Evolutionary conservation across 768 basidiomycete species (phyloP), one percentile per base, ranked within the genome.

Genomic region (Gautieria morchelliformis): DNA sequence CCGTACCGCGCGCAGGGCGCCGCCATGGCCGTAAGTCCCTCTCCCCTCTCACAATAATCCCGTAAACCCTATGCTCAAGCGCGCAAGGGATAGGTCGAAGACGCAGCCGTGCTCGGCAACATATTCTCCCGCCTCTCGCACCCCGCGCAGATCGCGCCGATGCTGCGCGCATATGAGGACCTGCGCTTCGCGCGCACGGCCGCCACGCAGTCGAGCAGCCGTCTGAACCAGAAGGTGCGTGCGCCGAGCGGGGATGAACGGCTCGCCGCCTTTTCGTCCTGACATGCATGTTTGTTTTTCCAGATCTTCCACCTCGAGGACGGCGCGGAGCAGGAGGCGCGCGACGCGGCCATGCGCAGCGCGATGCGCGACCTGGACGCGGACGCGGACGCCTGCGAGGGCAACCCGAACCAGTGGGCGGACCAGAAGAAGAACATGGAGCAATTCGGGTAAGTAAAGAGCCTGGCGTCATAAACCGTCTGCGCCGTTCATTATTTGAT

Each of bases 341-440:
- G 83, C 11, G 84, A 85, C 58, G 65, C 61, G 4, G 68, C 71
- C 17, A 83, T 84, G 80, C 70, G 69, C 11, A 58, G 52, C 1
- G 80, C 78, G 24, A 82, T 77, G 75, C n/a, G n/a, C n/a, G n/a
- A n/a, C n/a, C 44, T 44, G 24, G 40, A 35, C 11, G 47, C 52
- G 61, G 59, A 42, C 51, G 39, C 35, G 55, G 47, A 54, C 27
- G 15, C 70, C 70, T 24, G 59, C 22, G 63, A 67, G 41, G 71
- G 69, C 2, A 80, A 75, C 61, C 69, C 72, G 56, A 83, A 83
- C 60, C 73, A 79, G 59, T 83, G 82, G 82, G 79, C 80, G 5
- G 81, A 84, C 64, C 73, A 71, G 62, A 67, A 64, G 52, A 81
- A 80, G 72, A 81, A 67, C 53, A 57, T 48, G 37, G 61, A 61